These are phyloP conservation scores for Diaporthe citriasiana DNA, from an alignment of 2,329 filamentous ascomycete species.

Conservation along the genomic window DNA sequence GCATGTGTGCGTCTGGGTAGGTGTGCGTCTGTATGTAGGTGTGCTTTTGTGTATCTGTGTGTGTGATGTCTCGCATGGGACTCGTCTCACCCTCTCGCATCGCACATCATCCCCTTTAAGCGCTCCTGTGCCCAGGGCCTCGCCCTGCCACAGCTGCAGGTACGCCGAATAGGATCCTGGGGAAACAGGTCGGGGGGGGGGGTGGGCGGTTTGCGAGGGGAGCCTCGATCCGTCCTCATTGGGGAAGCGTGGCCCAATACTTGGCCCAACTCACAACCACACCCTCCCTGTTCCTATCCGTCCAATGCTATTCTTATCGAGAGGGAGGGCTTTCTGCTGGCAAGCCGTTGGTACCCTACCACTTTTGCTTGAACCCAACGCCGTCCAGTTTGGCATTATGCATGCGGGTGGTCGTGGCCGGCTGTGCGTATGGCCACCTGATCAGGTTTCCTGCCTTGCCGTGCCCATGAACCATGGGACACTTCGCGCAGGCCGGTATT, in stretches of 20 bases:
- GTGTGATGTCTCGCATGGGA: constrained; percentile 33
- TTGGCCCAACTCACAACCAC: background rate
- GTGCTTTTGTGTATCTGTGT: background rate
- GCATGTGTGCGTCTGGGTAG: background rate
- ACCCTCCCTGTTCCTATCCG: background rate
- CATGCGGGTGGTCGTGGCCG: constrained; percentile 30
- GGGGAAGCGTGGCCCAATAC: constrained; percentile 4
- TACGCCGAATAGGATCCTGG: constrained; percentile 38
- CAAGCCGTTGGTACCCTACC: background rate
- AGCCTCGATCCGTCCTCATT: constrained; percentile 10
- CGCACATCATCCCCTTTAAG: constrained; percentile 15
- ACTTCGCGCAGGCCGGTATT: background rate
- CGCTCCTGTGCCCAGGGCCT: background rate
- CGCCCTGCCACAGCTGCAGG: constrained; percentile 39
- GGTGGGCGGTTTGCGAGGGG: background rate
- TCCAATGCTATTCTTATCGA: constrained; percentile 16
- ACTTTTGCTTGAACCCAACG: background rate
- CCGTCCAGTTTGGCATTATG: constrained; percentile 16
- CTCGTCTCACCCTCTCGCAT: constrained; percentile 12
- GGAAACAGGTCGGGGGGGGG: background rate
- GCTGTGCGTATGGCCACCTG: constrained; percentile 10
- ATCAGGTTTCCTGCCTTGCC: background rate
- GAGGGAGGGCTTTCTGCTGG: background rate
- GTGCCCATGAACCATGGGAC: background rate
- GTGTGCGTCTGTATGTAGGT: background rate